phyloP scores from a whole-genome alignment of 306 rosid species.

The Myrica gale region DNA sequence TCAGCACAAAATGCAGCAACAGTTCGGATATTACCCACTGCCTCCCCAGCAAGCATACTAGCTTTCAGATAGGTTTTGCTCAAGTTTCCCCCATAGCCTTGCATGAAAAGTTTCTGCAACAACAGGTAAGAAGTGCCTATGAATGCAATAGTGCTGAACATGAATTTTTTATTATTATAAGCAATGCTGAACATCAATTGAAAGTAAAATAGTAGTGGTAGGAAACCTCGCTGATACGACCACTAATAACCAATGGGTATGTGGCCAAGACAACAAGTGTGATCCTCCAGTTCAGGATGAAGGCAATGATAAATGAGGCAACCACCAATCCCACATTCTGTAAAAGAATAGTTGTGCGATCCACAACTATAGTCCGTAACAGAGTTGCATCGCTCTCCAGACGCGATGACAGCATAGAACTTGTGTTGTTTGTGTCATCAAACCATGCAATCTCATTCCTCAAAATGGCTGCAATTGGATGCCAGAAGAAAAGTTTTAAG shows the following conservation, averaged over 20 bases:
- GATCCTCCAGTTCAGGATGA: conserved; percentile 92
- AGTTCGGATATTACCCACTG: conserved; percentile 89
- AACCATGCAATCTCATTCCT: conserved; percentile 97
- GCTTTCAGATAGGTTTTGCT: conserved; percentile 95
- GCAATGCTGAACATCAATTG: background rate
- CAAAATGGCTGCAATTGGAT: conserved; percentile 69
- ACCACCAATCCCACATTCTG: conserved; percentile 84
- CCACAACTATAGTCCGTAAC: conserved; percentile 76
- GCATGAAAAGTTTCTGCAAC: conserved; percentile 84
- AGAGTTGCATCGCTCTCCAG: conserved; percentile 82
- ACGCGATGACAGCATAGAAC: conserved; percentile 87
- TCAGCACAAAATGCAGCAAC: conserved; percentile 96
- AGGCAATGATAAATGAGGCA: conserved; percentile 78
- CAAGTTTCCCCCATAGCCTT: conserved; percentile 99
- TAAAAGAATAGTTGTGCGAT: conserved; percentile 73
- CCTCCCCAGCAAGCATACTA: conserved; percentile 94
- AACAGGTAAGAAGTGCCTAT: conserved; percentile 14
- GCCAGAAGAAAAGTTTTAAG: conserved; percentile 13
- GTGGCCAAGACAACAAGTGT: conserved; percentile 87
- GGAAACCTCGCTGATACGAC: conserved; percentile 87
- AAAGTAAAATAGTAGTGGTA: conserved; percentile 20
- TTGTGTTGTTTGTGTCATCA: conserved; percentile 77
- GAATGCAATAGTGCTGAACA: background rate
- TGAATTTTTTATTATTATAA: background rate
- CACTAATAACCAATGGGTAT: conserved; percentile 82